phyloP scores from a whole-genome alignment of 352 stramenopile species.

The Pythium scleroteichum region DNA sequence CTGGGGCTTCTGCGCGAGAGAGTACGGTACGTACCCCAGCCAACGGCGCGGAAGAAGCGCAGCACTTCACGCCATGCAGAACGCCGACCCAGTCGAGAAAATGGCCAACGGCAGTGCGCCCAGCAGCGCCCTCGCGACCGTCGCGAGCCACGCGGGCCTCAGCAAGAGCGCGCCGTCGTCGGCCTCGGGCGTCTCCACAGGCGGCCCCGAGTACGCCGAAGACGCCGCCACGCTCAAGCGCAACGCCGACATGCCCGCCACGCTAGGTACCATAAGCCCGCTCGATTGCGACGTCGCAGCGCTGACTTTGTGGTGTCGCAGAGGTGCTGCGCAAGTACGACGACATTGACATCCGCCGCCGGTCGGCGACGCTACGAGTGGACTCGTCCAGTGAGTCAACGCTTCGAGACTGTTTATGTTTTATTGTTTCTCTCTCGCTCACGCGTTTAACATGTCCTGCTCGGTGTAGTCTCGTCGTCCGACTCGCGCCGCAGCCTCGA shows the following conservation, averaged over 20 bases:
- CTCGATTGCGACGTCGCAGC: background rate
- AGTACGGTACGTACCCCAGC: too few species aligned
- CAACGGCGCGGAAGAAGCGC: background rate
- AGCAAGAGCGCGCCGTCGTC: background rate
- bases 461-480: constrained; percentile 34
- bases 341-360: constrained; percentile 54
- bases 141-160: background rate
- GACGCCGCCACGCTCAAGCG: constrained; percentile 19
- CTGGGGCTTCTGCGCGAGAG: too few species aligned
- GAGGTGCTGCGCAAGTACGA: constrained; percentile 65
- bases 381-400: constrained; percentile 56
- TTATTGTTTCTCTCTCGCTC: background rate
- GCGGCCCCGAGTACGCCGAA: constrained; percentile 12
- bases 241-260: constrained; percentile 19
- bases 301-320: constrained; percentile 5
- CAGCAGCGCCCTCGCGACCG: background rate
- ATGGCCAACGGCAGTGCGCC: constrained; percentile 5
- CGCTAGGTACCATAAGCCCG: constrained; percentile 22
- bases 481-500: constrained; percentile 52
- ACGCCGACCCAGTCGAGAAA: constrained; percentile 2
- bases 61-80: background rate
- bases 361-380: constrained; percentile 54
- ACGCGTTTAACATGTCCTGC: background rate
- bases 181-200: background rate
- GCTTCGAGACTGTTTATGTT: background rate